These are phyloP conservation scores for Antarctomyces pellizariae DNA, from an alignment of 495 filamentous ascomycete genomes.

Conservation along the genomic window DNA sequence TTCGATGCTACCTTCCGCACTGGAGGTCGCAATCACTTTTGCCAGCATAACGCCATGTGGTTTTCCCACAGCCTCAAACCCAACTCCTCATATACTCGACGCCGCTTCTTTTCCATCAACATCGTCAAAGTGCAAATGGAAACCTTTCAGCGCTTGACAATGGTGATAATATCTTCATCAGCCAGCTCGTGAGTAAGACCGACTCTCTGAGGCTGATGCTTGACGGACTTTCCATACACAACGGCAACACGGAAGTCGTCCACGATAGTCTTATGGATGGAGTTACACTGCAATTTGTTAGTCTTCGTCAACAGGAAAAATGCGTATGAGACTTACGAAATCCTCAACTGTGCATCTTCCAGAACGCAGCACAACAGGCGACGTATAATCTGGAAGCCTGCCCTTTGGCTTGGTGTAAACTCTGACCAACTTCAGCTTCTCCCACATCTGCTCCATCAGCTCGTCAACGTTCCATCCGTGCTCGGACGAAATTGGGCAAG, in stretches of 20 bases:
- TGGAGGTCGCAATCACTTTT: no score
- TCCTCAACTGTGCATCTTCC: slow-evolving; percentile 79
- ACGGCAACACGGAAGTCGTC: slow-evolving; percentile 90
- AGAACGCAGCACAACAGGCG: slow-evolving; percentile 72
- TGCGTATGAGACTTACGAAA: slow-evolving; percentile 46
- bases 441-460: slow-evolving; percentile 94
- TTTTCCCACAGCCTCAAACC: no score
- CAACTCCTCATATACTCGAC: background rate
- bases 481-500: slow-evolving; percentile 88
- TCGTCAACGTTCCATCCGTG: slow-evolving; percentile 98
- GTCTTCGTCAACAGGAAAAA: background rate
- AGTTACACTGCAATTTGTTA: slow-evolving; percentile 48
- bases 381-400: slow-evolving; percentile 73
- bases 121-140: slow-evolving; percentile 3
- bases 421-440: slow-evolving; percentile 71
- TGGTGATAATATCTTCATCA: slow-evolving; percentile 95
- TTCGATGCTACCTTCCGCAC: no score
- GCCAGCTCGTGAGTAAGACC: slow-evolving; percentile 76
- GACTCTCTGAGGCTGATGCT: slow-evolving; percentile 94
- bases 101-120: background rate
- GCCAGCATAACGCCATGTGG: no score
- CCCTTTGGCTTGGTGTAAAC: slow-evolving; percentile 98
- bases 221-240: slow-evolving; percentile 92
- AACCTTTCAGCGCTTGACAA: slow-evolving; percentile 63
- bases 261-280: slow-evolving; percentile 87